Evolutionary conservation across 768 basidiomycete genomes (phyloP).

Genomic region (Lyophyllum shimeji): DNA sequence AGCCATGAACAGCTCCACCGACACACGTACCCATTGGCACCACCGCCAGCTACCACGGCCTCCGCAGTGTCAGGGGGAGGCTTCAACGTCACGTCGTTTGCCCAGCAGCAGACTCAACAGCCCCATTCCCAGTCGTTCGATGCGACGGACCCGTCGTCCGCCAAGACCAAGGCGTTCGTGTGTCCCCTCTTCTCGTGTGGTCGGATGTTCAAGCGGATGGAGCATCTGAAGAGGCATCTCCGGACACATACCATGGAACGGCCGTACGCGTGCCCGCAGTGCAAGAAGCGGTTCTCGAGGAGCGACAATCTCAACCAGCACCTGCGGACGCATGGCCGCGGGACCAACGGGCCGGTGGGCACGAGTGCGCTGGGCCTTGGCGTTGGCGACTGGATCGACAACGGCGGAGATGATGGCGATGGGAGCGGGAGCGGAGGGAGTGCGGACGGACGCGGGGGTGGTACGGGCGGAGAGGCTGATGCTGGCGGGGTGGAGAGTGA

Average conservation of each 20-base stretch:
- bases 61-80: constrained; percentile 18
- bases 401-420: constrained; percentile 18
- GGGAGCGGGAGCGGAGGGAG: constrained; percentile 25
- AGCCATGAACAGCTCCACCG: constrained; percentile 33
- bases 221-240: constrained; percentile 86
- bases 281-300: constrained; percentile 82
- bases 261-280: constrained; percentile 73
- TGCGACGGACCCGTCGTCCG: constrained; percentile 21
- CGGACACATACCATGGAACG: constrained; percentile 89
- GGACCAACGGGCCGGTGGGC: constrained; percentile 7
- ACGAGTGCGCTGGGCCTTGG: constrained; percentile 8
- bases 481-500: constrained; percentile 22
- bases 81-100: constrained; percentile 24
- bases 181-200: constrained; percentile 87
- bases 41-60: constrained; percentile 12
- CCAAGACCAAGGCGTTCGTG: constrained; percentile 65
- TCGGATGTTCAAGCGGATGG: constrained; percentile 86
- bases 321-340: constrained; percentile 70
- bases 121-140: constrained; percentile 4
- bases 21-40: constrained; percentile 28
- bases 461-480: constrained; percentile 19
- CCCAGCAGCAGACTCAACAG: constrained; percentile 22
- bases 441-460: constrained; percentile 17
- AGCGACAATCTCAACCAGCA: constrained; percentile 91
- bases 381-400: constrained; percentile 14